Evolutionary conservation across 2,329 filamentous ascomycete genomes (phyloP), one percentile per base, ranked within the genome.

Genomic region (Magnaporthales sp.): DNA sequence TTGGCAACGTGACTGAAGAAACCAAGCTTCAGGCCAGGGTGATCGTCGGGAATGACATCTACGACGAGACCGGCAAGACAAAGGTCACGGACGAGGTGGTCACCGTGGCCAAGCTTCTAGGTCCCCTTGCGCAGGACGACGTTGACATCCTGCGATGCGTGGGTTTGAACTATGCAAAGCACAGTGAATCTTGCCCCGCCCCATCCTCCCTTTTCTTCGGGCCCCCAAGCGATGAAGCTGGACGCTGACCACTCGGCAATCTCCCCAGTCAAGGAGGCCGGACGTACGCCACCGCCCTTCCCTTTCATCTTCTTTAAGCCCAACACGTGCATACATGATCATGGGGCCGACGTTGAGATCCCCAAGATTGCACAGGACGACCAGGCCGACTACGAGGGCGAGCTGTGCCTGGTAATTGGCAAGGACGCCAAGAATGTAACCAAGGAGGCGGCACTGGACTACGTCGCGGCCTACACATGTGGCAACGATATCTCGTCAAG

Each of bases 121-220:
- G 83, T 0, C 85, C 85, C 0, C 72, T 88, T 32, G 77, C 80
- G 0, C 74, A 73, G 10, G 73, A 75, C 2, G 83, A 87, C 64
- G 82, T 87, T 0, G 82, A 84, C 0, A 84, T 86, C 60, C 71
- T 89, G 3, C 75, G 84, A 24, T 88, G 86, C 69, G 80, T 87
- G 13, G 86, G 86, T 0, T 71, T 88, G 30, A 88, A 89, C 70
- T 88, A 87, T 70, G 80, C 80, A 54, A 86, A 83, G 66, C 86
- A 88, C 70, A 84, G 68, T 70, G 51, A 24, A 62, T 11, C 13
- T 27, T 27, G 30, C 22, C 10, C 56, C n/a, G n/a, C 7, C 22
- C 56, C 56, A 60, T 61, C 19, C 19, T 22, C 19, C 19, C 4
- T 13, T 61, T 61, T 61, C 10, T 13, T 61, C 4, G 10, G 11